Base-by-base conservation (phyloP, 768 basidiomycete species). In the Sarcodon aspratus region DNA sequence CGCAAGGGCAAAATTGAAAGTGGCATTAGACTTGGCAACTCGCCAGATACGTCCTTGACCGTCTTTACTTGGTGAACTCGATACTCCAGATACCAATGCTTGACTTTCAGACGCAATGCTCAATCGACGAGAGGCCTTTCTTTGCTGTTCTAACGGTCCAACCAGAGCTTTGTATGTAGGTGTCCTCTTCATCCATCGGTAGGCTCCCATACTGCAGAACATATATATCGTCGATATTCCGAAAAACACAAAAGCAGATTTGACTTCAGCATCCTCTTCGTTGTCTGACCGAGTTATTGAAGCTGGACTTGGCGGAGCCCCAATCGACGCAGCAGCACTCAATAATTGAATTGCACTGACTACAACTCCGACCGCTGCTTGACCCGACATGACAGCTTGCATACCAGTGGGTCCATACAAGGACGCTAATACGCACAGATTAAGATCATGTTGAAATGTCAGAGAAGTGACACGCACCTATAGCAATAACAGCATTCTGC, bases 341-440 rank as follows among this genome's bases (percentile, higher is more conserved):
- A 80, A 52, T 7, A 91, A 73, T 57, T 93, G 89, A 0, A 90
- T 80, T 1, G 71, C 67, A 47, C 88, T 89, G 52, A 93, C 80
- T 1, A 78, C 80, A 10, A 94, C 86, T 0, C 82, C 92, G 1
- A 92, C 78, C 0, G 85, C 87, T 0, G 85, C 91, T 64, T 93
- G 88, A 9, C 89, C 91, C 2, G 88, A 79, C 72, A 93, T 76
- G 60, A 86, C 69, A 21, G 78, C 70, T 61, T 92, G 85, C 46
- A 93, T 74, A 10, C 80, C 80, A 7, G 71, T 62, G 2, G 79
- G 74, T 0, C 91, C 92, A 55, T 91, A 86, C 4, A 90, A 66
- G 0, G 88, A 80, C 2, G 89, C 87, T n/a, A 42, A 42, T 27
- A 42, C 40, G 5, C 2, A 13, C 40, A 42, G 40, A 42, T 27